Evolutionary conservation across 176 grass and related monocot species (phyloP).

Genomic region (Carex myosuroides): DNA sequence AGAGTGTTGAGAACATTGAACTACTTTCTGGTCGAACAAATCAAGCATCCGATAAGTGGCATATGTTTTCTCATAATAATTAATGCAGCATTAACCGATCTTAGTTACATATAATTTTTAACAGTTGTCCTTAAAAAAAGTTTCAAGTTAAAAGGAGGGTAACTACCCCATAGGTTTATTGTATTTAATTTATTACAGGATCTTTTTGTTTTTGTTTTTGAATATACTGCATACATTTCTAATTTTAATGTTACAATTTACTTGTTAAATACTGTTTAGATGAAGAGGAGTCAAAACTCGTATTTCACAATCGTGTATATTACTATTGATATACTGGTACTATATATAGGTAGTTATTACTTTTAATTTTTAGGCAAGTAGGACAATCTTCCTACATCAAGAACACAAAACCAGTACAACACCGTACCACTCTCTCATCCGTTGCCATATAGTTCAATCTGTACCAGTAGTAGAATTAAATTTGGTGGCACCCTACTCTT

Average conservation of each 20-base stretch:
- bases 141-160: not conserved
- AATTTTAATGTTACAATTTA: not conserved
- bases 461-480: slow-evolving; percentile 12
- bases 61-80: not conserved
- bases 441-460: not conserved
- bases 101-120: not conserved
- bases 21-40: not conserved
- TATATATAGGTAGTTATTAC: not conserved
- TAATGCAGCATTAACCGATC: not conserved
- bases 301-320: not conserved
- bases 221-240: not conserved
- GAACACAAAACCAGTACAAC: not conserved
- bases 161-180: too few species aligned
- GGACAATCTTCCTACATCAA: not conserved
- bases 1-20: not conserved
- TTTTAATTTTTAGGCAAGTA: not conserved
- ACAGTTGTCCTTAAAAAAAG: not conserved
- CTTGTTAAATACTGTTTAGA: not conserved
- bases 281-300: not conserved
- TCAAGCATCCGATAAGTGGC: not conserved
- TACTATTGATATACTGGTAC: not conserved
- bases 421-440: slow-evolving; percentile 1
- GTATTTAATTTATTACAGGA: not conserved
- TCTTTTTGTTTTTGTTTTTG: not conserved
- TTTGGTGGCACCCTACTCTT: not conserved